Evolutionary conservation across 371 early-diverging fungal species (phyloP).

Genomic region (Mortierella sp.): DNA sequence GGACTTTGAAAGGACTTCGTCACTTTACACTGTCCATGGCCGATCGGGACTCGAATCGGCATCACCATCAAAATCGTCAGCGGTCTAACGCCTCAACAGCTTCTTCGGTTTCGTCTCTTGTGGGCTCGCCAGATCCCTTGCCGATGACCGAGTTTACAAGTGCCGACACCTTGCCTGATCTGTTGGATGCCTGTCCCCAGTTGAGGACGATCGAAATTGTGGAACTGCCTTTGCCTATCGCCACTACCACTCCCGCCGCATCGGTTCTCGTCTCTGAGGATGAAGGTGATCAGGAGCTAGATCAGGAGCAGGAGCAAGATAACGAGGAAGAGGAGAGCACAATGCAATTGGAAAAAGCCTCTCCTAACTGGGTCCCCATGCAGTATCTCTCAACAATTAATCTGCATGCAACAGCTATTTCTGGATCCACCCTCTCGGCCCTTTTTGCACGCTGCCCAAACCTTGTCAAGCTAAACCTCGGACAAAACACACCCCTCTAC

Average conservation of each 20-base stretch:
- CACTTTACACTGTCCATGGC: constrained; percentile 36
- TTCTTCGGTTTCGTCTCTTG: neutral
- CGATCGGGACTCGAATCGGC: neutral
- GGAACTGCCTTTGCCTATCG: constrained; percentile 10
- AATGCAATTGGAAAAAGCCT: neutral
- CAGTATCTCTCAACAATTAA: constrained; percentile 42
- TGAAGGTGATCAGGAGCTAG: neutral
- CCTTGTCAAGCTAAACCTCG: constrained; percentile 33
- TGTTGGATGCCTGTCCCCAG: constrained; percentile 43
- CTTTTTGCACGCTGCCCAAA: constrained; percentile 38
- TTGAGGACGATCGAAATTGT: constrained; percentile 32
- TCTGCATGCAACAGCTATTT: constrained; percentile 34
- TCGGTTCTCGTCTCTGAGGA: neutral
- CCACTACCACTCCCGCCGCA: neutral
- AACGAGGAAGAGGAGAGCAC: neutral
- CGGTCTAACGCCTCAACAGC: constrained; percentile 15
- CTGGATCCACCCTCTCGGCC: constrained; percentile 36
- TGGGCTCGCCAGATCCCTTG: neutral
- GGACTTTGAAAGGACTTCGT: constrained; percentile 13
- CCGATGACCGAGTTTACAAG: constrained; percentile 23
- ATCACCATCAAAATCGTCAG: constrained; percentile 4
- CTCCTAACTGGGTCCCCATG: constrained; percentile 20
- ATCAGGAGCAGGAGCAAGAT: neutral
- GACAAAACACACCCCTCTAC: constrained; percentile 35
- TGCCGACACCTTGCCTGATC: constrained; percentile 28